These are phyloP conservation scores for Plantago rigida DNA, from an alignment of 305 asterid genomes.

Conservation along the genomic window DNA sequence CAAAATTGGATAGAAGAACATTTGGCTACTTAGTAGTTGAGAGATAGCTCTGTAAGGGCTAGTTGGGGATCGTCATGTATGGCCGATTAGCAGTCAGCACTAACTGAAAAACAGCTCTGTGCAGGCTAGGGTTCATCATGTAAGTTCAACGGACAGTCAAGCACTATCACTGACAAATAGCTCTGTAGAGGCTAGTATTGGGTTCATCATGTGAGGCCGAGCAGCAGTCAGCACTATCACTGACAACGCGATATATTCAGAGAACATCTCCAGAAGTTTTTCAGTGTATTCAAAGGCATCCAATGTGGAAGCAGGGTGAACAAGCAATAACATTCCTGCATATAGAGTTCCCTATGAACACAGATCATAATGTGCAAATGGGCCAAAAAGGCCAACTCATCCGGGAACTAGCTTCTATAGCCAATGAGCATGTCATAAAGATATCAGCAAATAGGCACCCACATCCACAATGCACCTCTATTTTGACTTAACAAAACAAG, in stretches of 20 bases:
- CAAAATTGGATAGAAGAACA: too few species aligned
- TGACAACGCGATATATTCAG: conserved; percentile 19
- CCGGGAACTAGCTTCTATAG: conserved; percentile 45
- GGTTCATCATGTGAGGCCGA: conserved; percentile 18
- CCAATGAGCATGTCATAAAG: conserved; percentile 53
- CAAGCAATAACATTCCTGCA: conserved; percentile 28
- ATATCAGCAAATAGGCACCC: conserved; percentile 58
- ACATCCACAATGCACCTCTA: conserved; percentile 62
- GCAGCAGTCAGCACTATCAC: conserved; percentile 20
- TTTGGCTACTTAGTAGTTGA: too few species aligned
- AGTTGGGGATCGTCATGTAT: too few species aligned
- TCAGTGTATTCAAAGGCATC: conserved; percentile 31
- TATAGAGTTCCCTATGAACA: conserved; percentile 30
- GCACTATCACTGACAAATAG: not conserved
- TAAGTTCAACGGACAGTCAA: too few species aligned
- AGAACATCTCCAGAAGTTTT: conserved; percentile 30
- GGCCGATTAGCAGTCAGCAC: too few species aligned
- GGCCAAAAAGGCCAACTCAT: conserved; percentile 38
- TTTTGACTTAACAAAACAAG: conserved; percentile 80
- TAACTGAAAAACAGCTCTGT: too few species aligned
- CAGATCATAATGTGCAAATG: conserved; percentile 31
- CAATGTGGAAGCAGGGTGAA: conserved; percentile 32
- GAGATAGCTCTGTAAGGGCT: too few species aligned
- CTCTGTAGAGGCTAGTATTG: conserved; percentile 19
- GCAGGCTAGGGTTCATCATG: too few species aligned